Conservation (phyloP, 495 filamentous ascomycete genomes). For the Articulospora tetracladia region DNA sequence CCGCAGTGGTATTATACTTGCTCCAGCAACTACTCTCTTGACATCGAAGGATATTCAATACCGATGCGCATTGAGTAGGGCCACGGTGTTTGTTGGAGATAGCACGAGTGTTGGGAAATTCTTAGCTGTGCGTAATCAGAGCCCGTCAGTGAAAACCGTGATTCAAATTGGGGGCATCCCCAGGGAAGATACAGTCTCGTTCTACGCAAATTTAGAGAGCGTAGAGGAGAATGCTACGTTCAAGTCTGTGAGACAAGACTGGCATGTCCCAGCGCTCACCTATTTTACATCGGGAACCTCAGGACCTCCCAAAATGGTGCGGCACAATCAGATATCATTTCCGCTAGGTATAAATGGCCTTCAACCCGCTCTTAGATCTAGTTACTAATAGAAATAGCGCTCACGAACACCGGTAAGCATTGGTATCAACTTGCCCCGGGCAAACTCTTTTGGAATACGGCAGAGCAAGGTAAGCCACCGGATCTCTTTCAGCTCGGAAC, state of each 20-base stretch:
- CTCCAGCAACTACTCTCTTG: slow-evolving; percentile 1
- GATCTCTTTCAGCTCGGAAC: not conserved
- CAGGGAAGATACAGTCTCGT: not conserved
- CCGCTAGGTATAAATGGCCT: not conserved
- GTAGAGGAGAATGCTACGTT: not conserved
- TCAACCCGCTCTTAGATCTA: not conserved
- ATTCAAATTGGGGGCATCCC: slow-evolving; percentile 3
- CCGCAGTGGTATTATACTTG: not conserved
- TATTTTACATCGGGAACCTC: slow-evolving; percentile 12
- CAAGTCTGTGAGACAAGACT: not conserved
- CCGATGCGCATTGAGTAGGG: not conserved
- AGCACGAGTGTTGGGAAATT: slow-evolving; percentile 2
- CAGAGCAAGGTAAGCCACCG: slow-evolving; percentile 14
- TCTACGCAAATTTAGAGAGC: not conserved
- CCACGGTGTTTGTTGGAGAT: slow-evolving; percentile 8
- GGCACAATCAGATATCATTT: slow-evolving; percentile 10
- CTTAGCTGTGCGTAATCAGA: not conserved
- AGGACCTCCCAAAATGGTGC: slow-evolving; percentile 12
- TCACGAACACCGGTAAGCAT: slow-evolving; percentile 2
- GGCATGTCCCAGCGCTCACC: not conserved
- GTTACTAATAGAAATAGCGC: not conserved
- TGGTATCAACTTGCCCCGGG: slow-evolving; percentile 10
- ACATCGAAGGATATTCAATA: slow-evolving; percentile 3
- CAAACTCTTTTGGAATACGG: slow-evolving; percentile 8
- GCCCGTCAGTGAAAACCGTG: not conserved